These are phyloP conservation scores for Heteromeles arbutifolia DNA, from an alignment of 306 rosid genomes.

Conservation along the genomic window DNA sequence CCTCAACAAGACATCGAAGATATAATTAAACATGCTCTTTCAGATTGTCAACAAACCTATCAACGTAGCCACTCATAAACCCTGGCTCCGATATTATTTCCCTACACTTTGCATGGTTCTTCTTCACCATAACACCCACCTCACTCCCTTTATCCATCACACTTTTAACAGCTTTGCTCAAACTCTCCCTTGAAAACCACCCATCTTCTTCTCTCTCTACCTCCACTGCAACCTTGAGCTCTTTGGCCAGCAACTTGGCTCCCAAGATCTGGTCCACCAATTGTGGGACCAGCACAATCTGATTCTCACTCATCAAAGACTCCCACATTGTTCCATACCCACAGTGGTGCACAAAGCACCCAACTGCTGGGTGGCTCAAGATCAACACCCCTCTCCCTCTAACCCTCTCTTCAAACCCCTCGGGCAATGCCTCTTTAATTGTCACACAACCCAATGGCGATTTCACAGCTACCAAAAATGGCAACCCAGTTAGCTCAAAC, in stretches of 20 bases:
- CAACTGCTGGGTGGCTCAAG: conserved; percentile 36
- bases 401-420: conserved; percentile 50
- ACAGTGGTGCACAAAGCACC: conserved; percentile 31
- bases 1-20: too few species aligned
- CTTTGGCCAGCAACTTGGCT: conserved; percentile 27
- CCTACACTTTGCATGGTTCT: conserved; percentile 28
- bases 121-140: conserved; percentile 25
- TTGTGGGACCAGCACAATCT: conserved; percentile 42
- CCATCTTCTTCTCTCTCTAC: conserved; percentile 21
- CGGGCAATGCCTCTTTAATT: conserved; percentile 44
- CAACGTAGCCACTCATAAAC: conserved; percentile 16
- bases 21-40: not conserved
- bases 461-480: conserved; percentile 45
- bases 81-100: not conserved
- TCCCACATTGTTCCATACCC: conserved; percentile 79
- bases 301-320: conserved; percentile 41
- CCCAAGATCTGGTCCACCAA: conserved; percentile 49
- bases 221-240: conserved; percentile 31
- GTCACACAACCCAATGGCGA: conserved; percentile 33
- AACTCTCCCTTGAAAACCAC: conserved; percentile 29
- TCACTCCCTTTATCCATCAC: conserved; percentile 34
- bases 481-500: conserved; percentile 38
- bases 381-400: conserved; percentile 40
- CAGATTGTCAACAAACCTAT: conserved; percentile 7
- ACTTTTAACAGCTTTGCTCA: conserved; percentile 23